Conservation (phyloP, 1,284 basidiomycete genomes). For the Ceratobasidium sp. region DNA sequence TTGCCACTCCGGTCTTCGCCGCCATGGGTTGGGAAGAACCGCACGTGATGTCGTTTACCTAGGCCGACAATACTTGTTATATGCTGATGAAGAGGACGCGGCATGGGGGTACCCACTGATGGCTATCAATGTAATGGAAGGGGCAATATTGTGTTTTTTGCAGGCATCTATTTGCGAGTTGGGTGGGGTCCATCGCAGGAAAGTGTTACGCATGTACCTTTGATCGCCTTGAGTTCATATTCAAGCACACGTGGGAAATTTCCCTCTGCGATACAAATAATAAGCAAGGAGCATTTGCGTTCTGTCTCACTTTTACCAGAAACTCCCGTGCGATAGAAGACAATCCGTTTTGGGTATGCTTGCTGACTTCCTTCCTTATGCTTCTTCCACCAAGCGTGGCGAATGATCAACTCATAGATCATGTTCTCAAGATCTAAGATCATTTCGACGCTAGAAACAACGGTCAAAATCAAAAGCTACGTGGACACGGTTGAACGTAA, state of each 20-base stretch:
- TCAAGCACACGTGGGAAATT: conserved; percentile 30
- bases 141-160: conserved; percentile 42
- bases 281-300: not conserved
- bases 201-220: conserved; percentile 59
- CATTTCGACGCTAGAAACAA: conserved; percentile 61
- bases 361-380: conserved; percentile 36
- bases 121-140: conserved; percentile 50
- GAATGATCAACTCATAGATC: conserved; percentile 55
- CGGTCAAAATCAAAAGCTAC: not conserved
- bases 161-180: conserved; percentile 41
- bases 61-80: not conserved
- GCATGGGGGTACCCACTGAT: conserved; percentile 42
- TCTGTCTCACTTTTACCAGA: conserved; percentile 28
- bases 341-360: conserved; percentile 38
- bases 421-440: conserved; percentile 77
- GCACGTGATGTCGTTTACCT: conserved; percentile 52
- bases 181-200: not conserved
- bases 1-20: conserved; percentile 78
- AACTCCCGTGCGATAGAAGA: conserved; percentile 50
- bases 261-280: conserved; percentile 42
- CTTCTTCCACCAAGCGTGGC: conserved; percentile 30
- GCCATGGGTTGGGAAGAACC: conserved; percentile 75
- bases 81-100: too few relatives aligned
- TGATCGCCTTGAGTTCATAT: conserved; percentile 58
- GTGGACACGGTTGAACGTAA: not conserved